Conservation (phyloP, 2,329 filamentous ascomycete species). For the Pseudogymnoascus sp. region DNA sequence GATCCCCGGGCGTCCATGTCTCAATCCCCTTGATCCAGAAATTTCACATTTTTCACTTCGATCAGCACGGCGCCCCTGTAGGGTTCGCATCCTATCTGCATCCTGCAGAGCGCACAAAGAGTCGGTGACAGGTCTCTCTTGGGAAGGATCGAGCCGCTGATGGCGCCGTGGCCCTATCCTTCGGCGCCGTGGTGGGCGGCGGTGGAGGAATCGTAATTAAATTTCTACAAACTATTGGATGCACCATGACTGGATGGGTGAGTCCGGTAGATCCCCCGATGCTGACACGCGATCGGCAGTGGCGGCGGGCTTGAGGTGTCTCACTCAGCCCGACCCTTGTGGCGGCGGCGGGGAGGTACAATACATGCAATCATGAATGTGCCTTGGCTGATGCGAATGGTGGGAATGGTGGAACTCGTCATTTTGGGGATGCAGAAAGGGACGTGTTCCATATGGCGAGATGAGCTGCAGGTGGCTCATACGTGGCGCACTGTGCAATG, state of each 20-base stretch:
- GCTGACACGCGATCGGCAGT: neutral
- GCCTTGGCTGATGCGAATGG: neutral
- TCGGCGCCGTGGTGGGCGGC: no score
- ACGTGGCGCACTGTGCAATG: neutral
- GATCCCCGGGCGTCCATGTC: neutral
- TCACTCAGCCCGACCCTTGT: neutral
- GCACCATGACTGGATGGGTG: neutral
- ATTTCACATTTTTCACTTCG: neutral
- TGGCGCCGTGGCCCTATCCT: no score
- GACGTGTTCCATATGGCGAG: neutral
- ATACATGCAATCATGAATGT: no score
- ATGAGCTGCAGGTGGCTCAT: neutral
- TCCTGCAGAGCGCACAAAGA: neutral
- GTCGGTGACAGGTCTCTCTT: neutral
- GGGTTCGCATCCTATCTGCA: no score
- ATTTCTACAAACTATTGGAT: neutral
- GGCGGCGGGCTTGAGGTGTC: neutral
- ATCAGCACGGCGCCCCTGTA: neutral
- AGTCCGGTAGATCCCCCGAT: neutral
- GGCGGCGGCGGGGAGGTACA: neutral
- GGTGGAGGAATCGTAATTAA: neutral
- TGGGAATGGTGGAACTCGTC: neutral
- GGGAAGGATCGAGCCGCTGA: neutral
- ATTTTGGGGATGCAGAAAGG: neutral
- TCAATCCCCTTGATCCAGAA: neutral